phyloP scores from a whole-genome alignment of 345 rosid species.

The Pseudoturritis turrita region DNA sequence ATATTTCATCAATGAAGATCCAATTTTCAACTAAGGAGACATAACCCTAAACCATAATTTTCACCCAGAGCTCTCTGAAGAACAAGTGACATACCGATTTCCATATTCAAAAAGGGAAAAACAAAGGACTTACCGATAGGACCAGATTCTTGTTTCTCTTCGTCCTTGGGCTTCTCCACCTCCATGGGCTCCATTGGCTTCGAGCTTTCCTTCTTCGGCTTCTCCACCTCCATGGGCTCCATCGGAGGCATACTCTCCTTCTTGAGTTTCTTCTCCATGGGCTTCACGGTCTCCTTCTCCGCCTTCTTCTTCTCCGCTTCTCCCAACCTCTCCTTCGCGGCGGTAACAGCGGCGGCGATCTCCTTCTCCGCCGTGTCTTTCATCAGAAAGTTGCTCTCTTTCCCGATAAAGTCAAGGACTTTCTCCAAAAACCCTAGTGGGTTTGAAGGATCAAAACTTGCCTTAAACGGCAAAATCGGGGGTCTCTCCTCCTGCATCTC shows the following conservation, averaged over 20 bases:
- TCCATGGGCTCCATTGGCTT: conserved; percentile 3
- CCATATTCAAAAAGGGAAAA: neutral
- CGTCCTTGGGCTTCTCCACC: conserved; percentile 25
- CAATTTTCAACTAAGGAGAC: neutral
- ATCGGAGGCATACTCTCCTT: conserved; percentile 12
- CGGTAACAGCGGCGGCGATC: conserved; percentile 41
- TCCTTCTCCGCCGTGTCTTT: conserved; percentile 61
- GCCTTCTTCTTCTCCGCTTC: conserved; percentile 27
- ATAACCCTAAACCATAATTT: neutral
- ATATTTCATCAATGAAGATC: neutral
- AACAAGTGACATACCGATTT: neutral
- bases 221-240: conserved; percentile 20
- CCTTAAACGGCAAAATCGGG: conserved; percentile 36
- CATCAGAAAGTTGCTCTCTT: conserved; percentile 59
- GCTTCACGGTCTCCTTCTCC: conserved; percentile 20
- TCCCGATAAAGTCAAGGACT: conserved; percentile 59
- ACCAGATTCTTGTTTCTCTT: neutral
- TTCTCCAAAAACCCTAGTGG: conserved; percentile 63
- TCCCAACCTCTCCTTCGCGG: conserved; percentile 36
- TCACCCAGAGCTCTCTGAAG: neutral
- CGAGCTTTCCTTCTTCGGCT: conserved; percentile 14
- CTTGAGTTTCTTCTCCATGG: conserved; percentile 15
- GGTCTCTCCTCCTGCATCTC: conserved; percentile 36
- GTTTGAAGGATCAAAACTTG: conserved; percentile 51
- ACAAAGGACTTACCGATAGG: conserved; percentile 5